Evolutionary conservation across 2,329 filamentous ascomycete species (phyloP), one percentile per base, ranked within the genome.

Genomic region (Escovopsis sp.): DNA sequence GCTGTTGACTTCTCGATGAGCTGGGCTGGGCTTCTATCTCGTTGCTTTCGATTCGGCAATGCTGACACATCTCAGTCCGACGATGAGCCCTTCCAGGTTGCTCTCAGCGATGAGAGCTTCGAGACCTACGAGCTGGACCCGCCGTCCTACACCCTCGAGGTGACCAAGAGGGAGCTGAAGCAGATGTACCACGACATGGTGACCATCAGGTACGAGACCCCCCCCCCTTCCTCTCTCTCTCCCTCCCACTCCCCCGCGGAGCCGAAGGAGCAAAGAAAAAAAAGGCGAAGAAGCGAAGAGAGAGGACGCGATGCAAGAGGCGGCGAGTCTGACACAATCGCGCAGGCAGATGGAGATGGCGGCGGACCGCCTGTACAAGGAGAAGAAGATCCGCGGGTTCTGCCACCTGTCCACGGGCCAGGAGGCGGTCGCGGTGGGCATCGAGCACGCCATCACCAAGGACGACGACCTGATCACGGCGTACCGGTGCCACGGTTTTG

Each of bases 381-480:
- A 96, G 75, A 98, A 98, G 82, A 96, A 98, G 77, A 96, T 98
- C 58, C 85, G 91, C 58, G 91, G 91, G 70, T 98, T 98, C 83
- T 98, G 91, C 72, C 91, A 98, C 71, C 70, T 98, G 67, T 96
- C 91, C 46, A 94, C 84, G 46, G 91, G 91, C 49, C 91, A 98
- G 70, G 91, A 98, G 75, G 91, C 91, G 51, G 91, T 98, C 52
- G 87, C 91, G 46, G 81, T 88, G 55, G 91, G 91, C 62, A 96
- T 98, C 59, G 91, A 98, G 71, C 85, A 94, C 64, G 88, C 88
- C 52, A 84, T 98, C 61, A 85, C 79, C 57, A 87, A 85, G 67
- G 68, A 81, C 53, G 91, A 98, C 72, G 86, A 94, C 61, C 66
- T 98, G 53, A 98, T 98, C 67, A 98, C 91, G 49, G 84, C 91